A percentile compares a stretch with the other conserved stretches of the same genome.
Conservation (phyloP, 208 protist genomes). For the Leptomonas pyrrhocoris region DNA sequence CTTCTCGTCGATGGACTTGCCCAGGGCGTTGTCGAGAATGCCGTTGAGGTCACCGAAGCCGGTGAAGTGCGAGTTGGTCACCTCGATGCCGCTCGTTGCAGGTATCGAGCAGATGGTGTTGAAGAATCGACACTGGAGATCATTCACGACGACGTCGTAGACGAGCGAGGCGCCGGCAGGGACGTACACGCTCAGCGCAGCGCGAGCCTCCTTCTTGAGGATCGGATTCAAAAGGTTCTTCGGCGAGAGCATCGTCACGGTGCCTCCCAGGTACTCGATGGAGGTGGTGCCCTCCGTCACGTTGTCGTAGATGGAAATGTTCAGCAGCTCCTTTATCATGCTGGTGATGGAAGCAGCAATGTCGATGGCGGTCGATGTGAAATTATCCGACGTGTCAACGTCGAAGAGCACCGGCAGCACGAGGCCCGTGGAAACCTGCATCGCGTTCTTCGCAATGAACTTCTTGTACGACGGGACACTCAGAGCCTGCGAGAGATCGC, state of each 20-base stretch:
- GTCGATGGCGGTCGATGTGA: slow-evolving; percentile 6
- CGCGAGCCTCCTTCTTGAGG: background rate
- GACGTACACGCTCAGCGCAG: slow-evolving; percentile 9
- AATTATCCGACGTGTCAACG: slow-evolving; percentile 5
- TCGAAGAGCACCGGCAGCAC: slow-evolving; percentile 5
- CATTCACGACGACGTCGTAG: slow-evolving; percentile 17
- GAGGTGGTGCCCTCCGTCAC: slow-evolving; percentile 3
- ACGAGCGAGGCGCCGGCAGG: slow-evolving; percentile 6
- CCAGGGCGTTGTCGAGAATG: slow-evolving; percentile 12
- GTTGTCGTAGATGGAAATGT: slow-evolving; percentile 20
- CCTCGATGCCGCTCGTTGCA: slow-evolving; percentile 3
- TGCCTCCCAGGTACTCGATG: slow-evolving; percentile 11
- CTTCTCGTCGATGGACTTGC: slow-evolving; percentile 4
- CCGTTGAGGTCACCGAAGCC: slow-evolving; percentile 15
- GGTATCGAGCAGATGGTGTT: slow-evolving; percentile 18
- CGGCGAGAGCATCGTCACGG: slow-evolving; percentile 3
- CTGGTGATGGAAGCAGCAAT: background rate
- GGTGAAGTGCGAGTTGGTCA: slow-evolving; percentile 13
- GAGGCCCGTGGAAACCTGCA: slow-evolving; percentile 10
- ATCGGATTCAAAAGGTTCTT: slow-evolving; percentile 14
- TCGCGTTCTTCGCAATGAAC: slow-evolving; percentile 15
- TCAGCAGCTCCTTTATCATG: slow-evolving; percentile 10
- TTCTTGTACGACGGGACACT: background rate
- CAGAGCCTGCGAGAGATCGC: slow-evolving; percentile 1
- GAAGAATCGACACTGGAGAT: slow-evolving; percentile 18